Conservation (phyloP, 148 eudicot species). For the Camellia japonica region DNA sequence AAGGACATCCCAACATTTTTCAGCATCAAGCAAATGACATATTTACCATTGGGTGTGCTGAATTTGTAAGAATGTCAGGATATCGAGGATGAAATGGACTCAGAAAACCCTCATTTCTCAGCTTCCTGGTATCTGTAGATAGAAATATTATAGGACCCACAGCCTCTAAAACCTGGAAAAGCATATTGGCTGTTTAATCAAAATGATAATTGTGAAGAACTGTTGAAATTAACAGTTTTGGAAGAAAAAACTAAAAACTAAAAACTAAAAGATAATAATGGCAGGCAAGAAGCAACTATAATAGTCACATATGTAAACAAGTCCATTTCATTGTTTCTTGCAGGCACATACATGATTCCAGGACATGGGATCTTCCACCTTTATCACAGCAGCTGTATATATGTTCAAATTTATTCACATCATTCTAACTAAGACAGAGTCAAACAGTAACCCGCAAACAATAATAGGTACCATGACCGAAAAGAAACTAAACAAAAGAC, state of each 20-base stretch:
- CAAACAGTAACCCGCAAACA: not conserved
- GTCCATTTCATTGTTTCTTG: not conserved
- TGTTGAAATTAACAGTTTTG: not conserved
- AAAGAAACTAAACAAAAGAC: not conserved
- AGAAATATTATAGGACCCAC: conserved; percentile 93
- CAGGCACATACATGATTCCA: not conserved
- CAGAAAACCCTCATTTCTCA: conserved; percentile 97
- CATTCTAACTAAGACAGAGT: not conserved
- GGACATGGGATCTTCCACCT: not conserved
- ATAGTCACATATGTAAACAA: not conserved
- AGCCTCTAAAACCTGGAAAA: conserved; percentile 86
- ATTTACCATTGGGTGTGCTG: conserved; percentile 95
- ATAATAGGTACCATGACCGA: not conserved
- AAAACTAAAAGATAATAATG: not conserved
- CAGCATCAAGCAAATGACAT: conserved; percentile 15
- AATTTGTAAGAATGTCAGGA: conserved; percentile 97
- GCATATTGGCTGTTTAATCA: conserved; percentile 9
- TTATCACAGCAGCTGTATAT: not conserved
- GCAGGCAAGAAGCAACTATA: not conserved
- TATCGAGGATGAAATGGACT: conserved; percentile 99
- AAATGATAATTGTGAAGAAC: not conserved
- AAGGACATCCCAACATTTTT: not conserved
- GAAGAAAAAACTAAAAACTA: not conserved
- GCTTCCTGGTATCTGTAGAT: conserved; percentile 94
- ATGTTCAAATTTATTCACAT: not conserved